These are phyloP conservation scores for Macroventuria anomochaeta DNA, from an alignment of 2,329 filamentous ascomycete species.

Conservation along the genomic window DNA sequence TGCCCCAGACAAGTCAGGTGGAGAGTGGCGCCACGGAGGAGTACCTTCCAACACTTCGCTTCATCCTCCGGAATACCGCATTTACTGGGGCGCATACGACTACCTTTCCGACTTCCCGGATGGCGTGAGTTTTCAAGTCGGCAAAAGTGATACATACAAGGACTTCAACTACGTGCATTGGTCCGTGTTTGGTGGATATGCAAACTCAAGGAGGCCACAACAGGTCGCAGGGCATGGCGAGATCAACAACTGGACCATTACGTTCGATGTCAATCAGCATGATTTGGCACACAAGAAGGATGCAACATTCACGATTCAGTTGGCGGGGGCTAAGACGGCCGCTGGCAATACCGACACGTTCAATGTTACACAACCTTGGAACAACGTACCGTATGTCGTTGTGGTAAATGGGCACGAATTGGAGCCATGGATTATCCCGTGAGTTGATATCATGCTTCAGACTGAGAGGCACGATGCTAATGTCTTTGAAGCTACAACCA, in stretches of 20 bases:
- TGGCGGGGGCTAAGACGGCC: constrained; percentile 66
- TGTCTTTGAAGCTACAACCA: not conserved
- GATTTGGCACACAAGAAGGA: constrained; percentile 50
- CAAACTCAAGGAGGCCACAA: constrained; percentile 55
- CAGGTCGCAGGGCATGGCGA: constrained; percentile 42
- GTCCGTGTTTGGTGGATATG: constrained; percentile 66
- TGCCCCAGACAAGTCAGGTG: constrained; percentile 65
- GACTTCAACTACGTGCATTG: constrained; percentile 72
- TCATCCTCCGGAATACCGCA: constrained; percentile 63
- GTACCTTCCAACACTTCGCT: constrained; percentile 52
- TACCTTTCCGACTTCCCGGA: constrained; percentile 65
- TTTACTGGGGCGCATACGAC: constrained; percentile 68
- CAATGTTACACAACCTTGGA: constrained; percentile 38
- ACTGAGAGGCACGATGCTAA: not conserved
- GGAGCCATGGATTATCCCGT: constrained; percentile 60
- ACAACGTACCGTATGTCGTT: constrained; percentile 60
- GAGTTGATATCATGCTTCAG: constrained; percentile 5
- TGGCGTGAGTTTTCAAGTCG: constrained; percentile 65
- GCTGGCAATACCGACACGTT: constrained; percentile 1
- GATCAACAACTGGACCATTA: constrained; percentile 35
- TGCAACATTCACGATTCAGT: constrained; percentile 67
- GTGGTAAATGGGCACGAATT: constrained; percentile 54
- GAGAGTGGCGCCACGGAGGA: constrained; percentile 67
- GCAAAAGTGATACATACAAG: constrained; percentile 51
- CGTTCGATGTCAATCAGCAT: constrained; percentile 25